Evolutionary conservation across 2,329 filamentous ascomycete species (phyloP).

Genomic region (Colletotrichum karsti): DNA sequence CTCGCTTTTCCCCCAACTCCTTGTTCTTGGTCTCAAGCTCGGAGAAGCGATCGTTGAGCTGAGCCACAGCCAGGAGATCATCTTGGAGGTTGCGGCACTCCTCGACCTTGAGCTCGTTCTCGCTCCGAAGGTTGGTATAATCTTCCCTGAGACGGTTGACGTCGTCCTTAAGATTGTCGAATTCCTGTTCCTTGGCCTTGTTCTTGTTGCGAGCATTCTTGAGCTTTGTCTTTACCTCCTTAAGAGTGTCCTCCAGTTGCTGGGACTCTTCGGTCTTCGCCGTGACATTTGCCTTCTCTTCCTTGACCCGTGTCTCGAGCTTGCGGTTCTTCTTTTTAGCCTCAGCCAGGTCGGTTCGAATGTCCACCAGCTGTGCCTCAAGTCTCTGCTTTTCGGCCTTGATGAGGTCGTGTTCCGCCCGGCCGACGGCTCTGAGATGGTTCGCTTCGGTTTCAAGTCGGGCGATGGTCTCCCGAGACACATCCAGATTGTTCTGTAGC

Average conservation of each 20-base stretch:
- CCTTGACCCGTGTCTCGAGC: background rate
- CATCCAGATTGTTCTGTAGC: background rate
- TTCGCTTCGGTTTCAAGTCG: background rate
- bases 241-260: background rate
- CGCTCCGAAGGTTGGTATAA: no score
- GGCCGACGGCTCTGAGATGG: background rate
- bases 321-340: background rate
- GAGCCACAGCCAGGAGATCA: background rate
- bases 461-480: no score
- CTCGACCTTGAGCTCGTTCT: conserved; percentile 38
- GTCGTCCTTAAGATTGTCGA: background rate
- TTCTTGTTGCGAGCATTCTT: background rate
- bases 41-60: background rate
- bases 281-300: no score
- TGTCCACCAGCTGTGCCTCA: background rate
- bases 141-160: no score
- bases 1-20: background rate
- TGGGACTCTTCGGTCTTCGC: no score
- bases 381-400: background rate
- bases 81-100: background rate
- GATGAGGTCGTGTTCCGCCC: background rate
- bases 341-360: background rate
- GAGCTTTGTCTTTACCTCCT: background rate
- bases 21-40: conserved; percentile 37
- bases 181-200: background rate